These are phyloP conservation scores for Byssochlamys sp. DNA, from an alignment of 2,329 filamentous ascomycete species.

Conservation along the genomic window DNA sequence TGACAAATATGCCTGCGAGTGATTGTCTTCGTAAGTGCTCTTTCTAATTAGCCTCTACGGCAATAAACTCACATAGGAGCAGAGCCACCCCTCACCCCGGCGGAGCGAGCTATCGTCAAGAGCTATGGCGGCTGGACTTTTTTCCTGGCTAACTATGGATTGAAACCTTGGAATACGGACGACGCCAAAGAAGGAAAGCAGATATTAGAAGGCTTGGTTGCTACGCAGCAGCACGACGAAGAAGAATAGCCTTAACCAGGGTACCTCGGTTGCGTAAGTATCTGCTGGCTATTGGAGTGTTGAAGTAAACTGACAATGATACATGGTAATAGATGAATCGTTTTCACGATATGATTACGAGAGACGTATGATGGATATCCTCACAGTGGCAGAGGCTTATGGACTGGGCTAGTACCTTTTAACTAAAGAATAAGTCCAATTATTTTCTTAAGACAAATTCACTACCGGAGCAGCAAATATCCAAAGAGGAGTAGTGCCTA, in stretches of 20 bases:
- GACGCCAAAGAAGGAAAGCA: constrained; percentile 15
- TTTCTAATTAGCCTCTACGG: not conserved
- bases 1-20: not conserved
- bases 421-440: too few species aligned
- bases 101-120: constrained; percentile 17
- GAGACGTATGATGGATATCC: too few species aligned
- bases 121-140: constrained; percentile 18
- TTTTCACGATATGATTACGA: too few species aligned
- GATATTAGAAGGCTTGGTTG: constrained; percentile 1
- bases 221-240: not conserved
- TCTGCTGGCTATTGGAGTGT: too few species aligned
- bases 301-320: too few species aligned
- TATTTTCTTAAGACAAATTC: too few species aligned
- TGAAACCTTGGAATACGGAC: constrained; percentile 17
- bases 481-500: too few species aligned
- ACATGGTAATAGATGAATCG: too few species aligned
- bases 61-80: not conserved
- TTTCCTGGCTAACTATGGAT: constrained; percentile 13
- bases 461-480: too few species aligned
- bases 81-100: constrained; percentile 19
- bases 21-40: not conserved
- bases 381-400: too few species aligned
- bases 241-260: not conserved
- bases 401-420: too few species aligned
- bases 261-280: not conserved